Base-by-base conservation (phyloP, 768 basidiomycete species). In the Pleurotus platypus region DNA sequence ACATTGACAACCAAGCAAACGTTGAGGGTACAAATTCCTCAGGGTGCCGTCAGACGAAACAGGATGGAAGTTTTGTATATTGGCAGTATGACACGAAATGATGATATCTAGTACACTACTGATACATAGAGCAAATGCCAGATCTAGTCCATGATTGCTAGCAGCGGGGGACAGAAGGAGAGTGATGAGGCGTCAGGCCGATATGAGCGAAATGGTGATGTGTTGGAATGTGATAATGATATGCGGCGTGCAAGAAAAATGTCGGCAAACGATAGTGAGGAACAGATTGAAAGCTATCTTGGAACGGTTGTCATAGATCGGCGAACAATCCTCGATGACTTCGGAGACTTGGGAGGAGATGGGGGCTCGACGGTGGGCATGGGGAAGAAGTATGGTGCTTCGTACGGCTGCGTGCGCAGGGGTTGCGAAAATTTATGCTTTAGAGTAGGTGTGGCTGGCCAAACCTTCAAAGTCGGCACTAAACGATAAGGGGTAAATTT, bases 371-470 rank as follows among this genome's bases (percentile, higher is more conserved):
- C 65, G 1, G 69, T 62, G 2, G 85, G 85, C 5, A 75, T 69
- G 16, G 82, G 78, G 62, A 82, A 80, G 68, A 83, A 85, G 63
- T 83, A 86, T 1, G 85, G 84, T 4, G 83, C 84, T 57, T 81
- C 79, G 61, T 86, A 88, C 2, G 86, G 85, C 49, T 82, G 74
- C 1, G 85, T 86, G 6, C 78, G 77, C 18, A 72, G 62, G 0
- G 69, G 64, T 49, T 69, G 66, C 2, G 74, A 70, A 43, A 69
- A 69, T 60, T 75, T 77, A 60, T 74, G 77, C 56, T 66, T 67
- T 35, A 64, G 45, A 56, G 55, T 61, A 12, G 51, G 51, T 1
- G 51, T 39, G 16, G 51, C 51, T 15, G 51, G 51, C 51, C 51
- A 53, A 39, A 53, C 51, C 6, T 37, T 27, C 12, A 53, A 18